Base-by-base conservation (phyloP, 805 yeast genomes). In the Wickerhamomyces strasburgensis region DNA sequence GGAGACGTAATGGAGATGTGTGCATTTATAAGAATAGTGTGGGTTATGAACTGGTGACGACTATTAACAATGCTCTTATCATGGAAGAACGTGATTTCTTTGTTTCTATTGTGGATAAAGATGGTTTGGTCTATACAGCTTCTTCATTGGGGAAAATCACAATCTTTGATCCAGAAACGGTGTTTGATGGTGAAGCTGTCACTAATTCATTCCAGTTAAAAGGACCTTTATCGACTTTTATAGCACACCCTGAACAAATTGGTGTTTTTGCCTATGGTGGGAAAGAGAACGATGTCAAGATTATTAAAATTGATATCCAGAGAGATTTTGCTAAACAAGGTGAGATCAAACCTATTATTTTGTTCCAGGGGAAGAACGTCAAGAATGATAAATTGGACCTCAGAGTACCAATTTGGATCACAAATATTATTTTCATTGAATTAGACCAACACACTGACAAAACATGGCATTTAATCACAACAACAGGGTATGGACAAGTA, bases 261-360 rank as follows among this genome's bases (percentile, higher is more conserved):
- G 73, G 75, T 16, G 57, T 78, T 2, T 76, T 84, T 58, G 95
- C 93, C 1, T 75, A 67, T 51, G 97, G 97, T 25, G 98, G 98
- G 19, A 76, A 85, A 52, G 94, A 88, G 49, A 78, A 78, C 41
- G 89, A 85, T 55, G 61, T 84, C 5, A 73, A 73, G 35, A 60
- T 80, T 15, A 56, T 73, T 32, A 47, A 62, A 29, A 43, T 75
- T 16, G 63, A 60, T 34, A 28, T 14, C 7, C 25, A 40, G 4
- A 34, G 40, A 1, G 36, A 57, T n/a, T 57, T 59, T 14, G 27
- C 51, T 11, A 43, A 48, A 4, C n/a, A n/a, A n/a, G n/a, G n/a
- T n/a, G 50, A 57, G 5, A 15, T 47, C 16, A 37, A 53, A 31
- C 48, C 60, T 43, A 52, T 58, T 16, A 46, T 57, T 1, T 43